Base-by-base conservation (phyloP, 345 rosid genomes). In the Laguncularia racemosa region DNA sequence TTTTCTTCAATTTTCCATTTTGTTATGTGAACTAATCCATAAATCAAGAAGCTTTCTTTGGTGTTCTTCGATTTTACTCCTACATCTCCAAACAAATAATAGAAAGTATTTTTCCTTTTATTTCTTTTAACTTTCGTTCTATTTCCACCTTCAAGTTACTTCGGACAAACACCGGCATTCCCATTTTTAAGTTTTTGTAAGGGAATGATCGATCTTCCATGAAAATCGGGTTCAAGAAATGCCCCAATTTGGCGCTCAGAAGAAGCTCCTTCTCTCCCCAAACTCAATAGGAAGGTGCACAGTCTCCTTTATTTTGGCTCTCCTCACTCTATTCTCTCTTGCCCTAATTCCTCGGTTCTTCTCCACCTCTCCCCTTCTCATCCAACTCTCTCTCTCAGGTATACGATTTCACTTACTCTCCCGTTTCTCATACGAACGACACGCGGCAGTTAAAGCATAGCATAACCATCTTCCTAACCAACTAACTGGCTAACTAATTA, bases 351-450 rank as follows among this genome's bases (percentile, higher is more conserved):
- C 83, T 77, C 70, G 57, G 61, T 79, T 70, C 81, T 66, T 79
- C 74, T 45, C 64, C 16, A 67, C 72, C 47, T 70, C 74, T 46
- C 43, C 76, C 1, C 57, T 75, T 58, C 57, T 70, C 60, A 16
- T 72, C 23, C 87, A 79, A 45, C 66, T 84, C 67, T 0, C 62
- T 1, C 76, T 84, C 49, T 71, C 84, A 60, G 86, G 84, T 81
- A 14, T 16, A 33, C 11, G 40, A 46, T 14, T 14, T 14, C 21
- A 15, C 45, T 17, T 18, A 13, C 19, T 44, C 50, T 16, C 21
- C 40, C 46, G 13, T 6, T 18, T 16, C 45, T 13, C 47, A 40
- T 40, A 13, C 57, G 1, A 52, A 12, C 5, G 28, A 23, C 28
- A 23, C 28, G 28, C 28, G 28, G 28, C 28, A 23, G 28, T 23